Evolutionary conservation across 1,139 yeast genomes (phyloP).

Genomic region (Kurtzmaniella quercitrusa): DNA sequence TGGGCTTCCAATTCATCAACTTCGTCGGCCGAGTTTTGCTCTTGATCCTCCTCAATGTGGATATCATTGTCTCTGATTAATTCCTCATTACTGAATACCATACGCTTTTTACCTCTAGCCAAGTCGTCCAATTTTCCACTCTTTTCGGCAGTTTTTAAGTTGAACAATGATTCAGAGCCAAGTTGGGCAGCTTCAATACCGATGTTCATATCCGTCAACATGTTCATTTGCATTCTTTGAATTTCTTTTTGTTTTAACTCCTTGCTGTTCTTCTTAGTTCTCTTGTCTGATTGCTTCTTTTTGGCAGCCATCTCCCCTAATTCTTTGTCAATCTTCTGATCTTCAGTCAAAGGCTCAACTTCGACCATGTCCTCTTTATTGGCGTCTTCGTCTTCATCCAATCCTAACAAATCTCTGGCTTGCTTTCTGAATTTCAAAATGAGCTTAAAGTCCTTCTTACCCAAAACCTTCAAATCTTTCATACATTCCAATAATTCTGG

Average conservation of each 20-base stretch:
- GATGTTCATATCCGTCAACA: constrained; percentile 88
- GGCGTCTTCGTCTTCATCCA: constrained; percentile 54
- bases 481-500: constrained; percentile 77
- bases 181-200: constrained; percentile 90
- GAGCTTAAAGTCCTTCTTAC: constrained; percentile 85
- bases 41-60: constrained; percentile 39
- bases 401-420: constrained; percentile 73
- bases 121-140: constrained; percentile 75
- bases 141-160: constrained; percentile 76
- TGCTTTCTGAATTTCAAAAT: constrained; percentile 85
- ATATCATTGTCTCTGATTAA: constrained; percentile 53
- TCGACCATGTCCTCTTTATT: constrained; percentile 44
- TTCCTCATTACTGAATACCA: constrained; percentile 62
- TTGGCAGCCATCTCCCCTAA: constrained; percentile 68
- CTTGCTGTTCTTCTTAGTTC: constrained; percentile 78
- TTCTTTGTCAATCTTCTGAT: constrained; percentile 85
- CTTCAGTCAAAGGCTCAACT: constrained; percentile 76
- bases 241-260: constrained; percentile 87
- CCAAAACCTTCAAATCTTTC: constrained; percentile 88
- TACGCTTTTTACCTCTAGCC: constrained; percentile 76
- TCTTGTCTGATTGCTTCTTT: constrained; percentile 63
- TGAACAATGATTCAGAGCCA: constrained; percentile 80
- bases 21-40: constrained; percentile 51
- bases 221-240: constrained; percentile 90
- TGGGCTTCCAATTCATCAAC: constrained; percentile 75